These are phyloP conservation scores for Linanthus parryae DNA, from an alignment of 148 eudicot species.

Conservation along the genomic window DNA sequence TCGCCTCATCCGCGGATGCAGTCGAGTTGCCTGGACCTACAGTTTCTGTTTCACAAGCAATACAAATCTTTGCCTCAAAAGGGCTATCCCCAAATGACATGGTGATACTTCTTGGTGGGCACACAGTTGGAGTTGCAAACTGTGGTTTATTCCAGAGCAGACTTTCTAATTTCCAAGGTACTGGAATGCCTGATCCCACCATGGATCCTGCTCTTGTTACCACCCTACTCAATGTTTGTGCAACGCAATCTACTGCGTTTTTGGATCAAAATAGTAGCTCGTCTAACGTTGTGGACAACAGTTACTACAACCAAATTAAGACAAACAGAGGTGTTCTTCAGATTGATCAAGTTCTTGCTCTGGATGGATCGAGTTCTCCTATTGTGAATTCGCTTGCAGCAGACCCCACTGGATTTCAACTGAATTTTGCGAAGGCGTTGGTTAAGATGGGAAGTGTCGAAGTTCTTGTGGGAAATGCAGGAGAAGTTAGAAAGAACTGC, in stretches of 20 bases:
- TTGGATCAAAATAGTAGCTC: slow-evolving; percentile 16
- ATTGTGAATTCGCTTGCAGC: slow-evolving; percentile 11
- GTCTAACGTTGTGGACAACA: slow-evolving; percentile 9
- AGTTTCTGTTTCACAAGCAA: slow-evolving; percentile 7
- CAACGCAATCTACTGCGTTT: neutral
- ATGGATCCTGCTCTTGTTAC: slow-evolving; percentile 15
- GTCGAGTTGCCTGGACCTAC: slow-evolving; percentile 20
- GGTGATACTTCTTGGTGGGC: slow-evolving; percentile 25
- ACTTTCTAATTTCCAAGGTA: slow-evolving; percentile 9
- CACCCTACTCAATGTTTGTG: slow-evolving; percentile 10
- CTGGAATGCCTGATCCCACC: slow-evolving; percentile 12
- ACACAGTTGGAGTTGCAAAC: slow-evolving; percentile 24
- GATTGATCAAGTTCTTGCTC: slow-evolving; percentile 27
- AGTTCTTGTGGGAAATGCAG: slow-evolving; percentile 23
- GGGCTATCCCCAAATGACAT: slow-evolving; percentile 18
- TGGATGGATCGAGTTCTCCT: slow-evolving; percentile 10
- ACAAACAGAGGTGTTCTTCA: slow-evolving; percentile 16
- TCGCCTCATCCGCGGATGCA: slow-evolving; percentile 11
- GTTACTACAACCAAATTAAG: slow-evolving; percentile 13
- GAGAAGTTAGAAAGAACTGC: slow-evolving; percentile 28
- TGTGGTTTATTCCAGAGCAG: slow-evolving; percentile 18
- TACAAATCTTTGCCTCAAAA: slow-evolving; percentile 13
- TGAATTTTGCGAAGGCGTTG: slow-evolving; percentile 21
- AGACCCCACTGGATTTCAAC: slow-evolving; percentile 7
- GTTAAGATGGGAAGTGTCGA: slow-evolving; percentile 17